These are phyloP conservation scores for Trametes meyenii DNA, from an alignment of 768 basidiomycete genomes.

Conservation along the genomic window DNA sequence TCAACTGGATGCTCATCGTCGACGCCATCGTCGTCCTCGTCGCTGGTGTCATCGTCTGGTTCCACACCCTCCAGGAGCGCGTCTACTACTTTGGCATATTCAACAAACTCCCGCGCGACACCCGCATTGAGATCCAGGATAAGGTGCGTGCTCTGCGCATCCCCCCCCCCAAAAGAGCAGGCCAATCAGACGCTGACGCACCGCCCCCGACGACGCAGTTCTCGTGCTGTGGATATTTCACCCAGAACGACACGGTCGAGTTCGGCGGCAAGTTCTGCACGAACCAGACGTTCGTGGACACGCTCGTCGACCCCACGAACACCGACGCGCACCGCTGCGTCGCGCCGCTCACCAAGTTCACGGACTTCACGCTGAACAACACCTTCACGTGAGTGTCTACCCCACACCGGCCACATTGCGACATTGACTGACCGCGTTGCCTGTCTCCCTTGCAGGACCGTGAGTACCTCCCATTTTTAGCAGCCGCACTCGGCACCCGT, in stretches of 20 bases:
- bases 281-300: slow-evolving; percentile 38
- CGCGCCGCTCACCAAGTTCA: slow-evolving; percentile 63
- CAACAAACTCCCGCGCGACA: slow-evolving; percentile 45
- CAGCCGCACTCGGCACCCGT: neutral
- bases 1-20: slow-evolving; percentile 74
- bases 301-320: slow-evolving; percentile 46
- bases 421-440: neutral
- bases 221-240: slow-evolving; percentile 84
- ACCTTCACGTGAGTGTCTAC: slow-evolving; percentile 72
- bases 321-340: slow-evolving; percentile 59
- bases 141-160: slow-evolving; percentile 46
- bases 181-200: neutral
- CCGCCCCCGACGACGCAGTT: slow-evolving; percentile 47
- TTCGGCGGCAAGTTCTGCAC: slow-evolving; percentile 60
- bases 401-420: neutral
- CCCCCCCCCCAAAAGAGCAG: neutral
- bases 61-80: slow-evolving; percentile 75
- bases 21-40: slow-evolving; percentile 63
- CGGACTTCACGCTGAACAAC: slow-evolving; percentile 76
- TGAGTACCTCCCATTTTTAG: slow-evolving; percentile 10
- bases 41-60: slow-evolving; percentile 79
- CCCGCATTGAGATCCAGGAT: slow-evolving; percentile 69
- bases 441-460: slow-evolving; percentile 8
- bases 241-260: slow-evolving; percentile 53
- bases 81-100: slow-evolving; percentile 66